Base-by-base conservation (phyloP, 1,139 yeast species). In the Yamadazyma kanchanaburiensis region DNA sequence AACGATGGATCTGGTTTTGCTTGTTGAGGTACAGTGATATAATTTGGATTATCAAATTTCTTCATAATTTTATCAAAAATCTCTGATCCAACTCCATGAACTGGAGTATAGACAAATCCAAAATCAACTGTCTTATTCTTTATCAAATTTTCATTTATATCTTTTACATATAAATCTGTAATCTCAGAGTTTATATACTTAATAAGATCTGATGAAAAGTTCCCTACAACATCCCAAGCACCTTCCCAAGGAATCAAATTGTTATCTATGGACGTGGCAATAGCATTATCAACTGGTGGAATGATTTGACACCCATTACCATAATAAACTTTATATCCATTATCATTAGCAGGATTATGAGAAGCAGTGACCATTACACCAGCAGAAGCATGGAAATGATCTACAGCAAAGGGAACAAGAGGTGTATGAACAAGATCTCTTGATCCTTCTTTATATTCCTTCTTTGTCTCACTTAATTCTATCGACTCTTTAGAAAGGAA, bases 361-460 rank as follows among this genome's bases (percentile, higher is more conserved):
- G 95, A 85, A 0, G 98, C 97, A 0, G 98, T 91, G 27, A 91
- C 77, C 97, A 91, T 91, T 2, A 91, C 84, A 21, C 97, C 98
- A 30, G 80, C 87, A 0, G 80, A 63, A 0, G 95, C 88, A 0
- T 59, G 45, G 35, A 62, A 68, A 22, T 64, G 50, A 42, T 83
- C 86, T 17, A 91, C 81, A 0, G 85, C 78, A 57, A 84, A 89
- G 1, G 98, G 97, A 2, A 91, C 97, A 53, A 87, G 56, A 1
- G 98, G 98, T 0, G 98, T 91, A 42, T 88, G 95, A 6, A 82
- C 88, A 32, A 60, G 56, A n/a, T 49, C 40, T 12, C 38, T 34
- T 15, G 42, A 38, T 3, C 42, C 44, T 2, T 21, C 16, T 26
- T 12, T 28, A 13, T 26, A 24, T 1, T 30, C 30, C 12, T 29